phyloP scores from a whole-genome alignment of 139 green algal species.

The Picochlorum sp. region DNA sequence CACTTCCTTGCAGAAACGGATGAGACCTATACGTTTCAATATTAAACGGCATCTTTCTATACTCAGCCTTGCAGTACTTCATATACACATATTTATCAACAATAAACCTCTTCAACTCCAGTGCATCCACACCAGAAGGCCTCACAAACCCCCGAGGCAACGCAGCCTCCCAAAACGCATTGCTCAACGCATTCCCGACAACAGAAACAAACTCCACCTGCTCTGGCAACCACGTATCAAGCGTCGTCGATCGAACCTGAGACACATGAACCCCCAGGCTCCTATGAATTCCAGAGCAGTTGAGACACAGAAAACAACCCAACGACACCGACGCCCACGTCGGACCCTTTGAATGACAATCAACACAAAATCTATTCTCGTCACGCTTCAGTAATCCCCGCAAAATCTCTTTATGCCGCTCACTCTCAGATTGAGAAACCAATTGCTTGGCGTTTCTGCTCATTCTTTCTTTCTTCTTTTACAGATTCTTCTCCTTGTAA shows the following conservation, averaged over 20 bases:
- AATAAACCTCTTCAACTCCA: constrained; percentile 58
- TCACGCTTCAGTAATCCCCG: constrained; percentile 58
- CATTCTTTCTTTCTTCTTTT: background rate
- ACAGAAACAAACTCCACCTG: constrained; percentile 77
- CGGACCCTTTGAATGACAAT: constrained; percentile 70
- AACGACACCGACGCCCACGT: constrained; percentile 81
- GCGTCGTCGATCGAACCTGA: constrained; percentile 74
- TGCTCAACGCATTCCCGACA: constrained; percentile 75
- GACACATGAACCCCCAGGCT: constrained; percentile 81
- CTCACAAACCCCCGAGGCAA: constrained; percentile 60
- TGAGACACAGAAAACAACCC: constrained; percentile 84
- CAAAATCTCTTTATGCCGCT: constrained; percentile 66
- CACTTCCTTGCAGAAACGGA: constrained; percentile 42
- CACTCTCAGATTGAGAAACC: constrained; percentile 65
- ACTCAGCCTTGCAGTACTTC: constrained; percentile 34
- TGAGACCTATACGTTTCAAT: constrained; percentile 71
- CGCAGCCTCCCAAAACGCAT: constrained; percentile 76
- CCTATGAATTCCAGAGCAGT: constrained; percentile 79
- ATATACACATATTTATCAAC: constrained; percentile 50
- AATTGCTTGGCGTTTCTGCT: constrained; percentile 36
- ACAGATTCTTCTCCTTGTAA: no score
- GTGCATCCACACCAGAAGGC: constrained; percentile 65
- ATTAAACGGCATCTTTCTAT: constrained; percentile 34
- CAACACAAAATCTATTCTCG: constrained; percentile 67
- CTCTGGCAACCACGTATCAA: constrained; percentile 86